Evolutionary conservation across 495 filamentous ascomycete species (phyloP).

Genomic region (Staphylotrichum longicolle): DNA sequence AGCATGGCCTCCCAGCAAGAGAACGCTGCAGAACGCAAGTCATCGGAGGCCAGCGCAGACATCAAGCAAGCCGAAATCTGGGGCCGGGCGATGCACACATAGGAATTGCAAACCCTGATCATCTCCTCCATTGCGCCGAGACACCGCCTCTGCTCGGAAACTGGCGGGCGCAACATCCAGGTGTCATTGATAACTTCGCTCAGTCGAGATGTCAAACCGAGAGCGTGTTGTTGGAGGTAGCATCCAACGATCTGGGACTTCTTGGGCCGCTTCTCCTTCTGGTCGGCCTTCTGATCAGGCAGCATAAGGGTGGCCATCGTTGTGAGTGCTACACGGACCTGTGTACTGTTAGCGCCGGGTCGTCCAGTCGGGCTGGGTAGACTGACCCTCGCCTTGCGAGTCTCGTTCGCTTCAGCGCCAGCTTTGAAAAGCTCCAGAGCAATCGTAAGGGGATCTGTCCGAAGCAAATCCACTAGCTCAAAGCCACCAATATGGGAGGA

Average conservation of each 20-base stretch:
- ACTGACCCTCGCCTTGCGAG: slow-evolving; percentile 52
- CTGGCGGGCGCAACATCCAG: slow-evolving; percentile 44
- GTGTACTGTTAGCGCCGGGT: slow-evolving; percentile 22
- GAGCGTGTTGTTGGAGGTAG: slow-evolving; percentile 82
- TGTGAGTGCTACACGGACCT: slow-evolving; percentile 62
- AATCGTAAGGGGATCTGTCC: slow-evolving; percentile 69
- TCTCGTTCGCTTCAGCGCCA: slow-evolving; percentile 64
- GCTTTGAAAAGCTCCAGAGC: slow-evolving; percentile 82
- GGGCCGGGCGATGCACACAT: slow-evolving; percentile 74
- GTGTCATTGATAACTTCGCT: slow-evolving; percentile 77
- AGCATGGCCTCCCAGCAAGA: slow-evolving; percentile 81
- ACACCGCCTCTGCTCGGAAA: slow-evolving; percentile 69
- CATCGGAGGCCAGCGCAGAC: slow-evolving; percentile 69
- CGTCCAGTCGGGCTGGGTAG: neutral
- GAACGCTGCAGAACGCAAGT: slow-evolving; percentile 74
- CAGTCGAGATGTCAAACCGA: slow-evolving; percentile 83
- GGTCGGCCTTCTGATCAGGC: slow-evolving; percentile 44
- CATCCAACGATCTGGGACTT: slow-evolving; percentile 62
- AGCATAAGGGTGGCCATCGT: slow-evolving; percentile 65
- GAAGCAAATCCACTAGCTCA: slow-evolving; percentile 65
- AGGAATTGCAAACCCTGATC: slow-evolving; percentile 67
- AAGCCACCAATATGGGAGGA: slow-evolving; percentile 65
- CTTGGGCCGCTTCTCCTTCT: slow-evolving; percentile 45
- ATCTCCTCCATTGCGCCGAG: slow-evolving; percentile 84
- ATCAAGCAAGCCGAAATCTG: slow-evolving; percentile 91